phyloP scores from a whole-genome alignment of 768 basidiomycete species.

The Collybia sp. region DNA sequence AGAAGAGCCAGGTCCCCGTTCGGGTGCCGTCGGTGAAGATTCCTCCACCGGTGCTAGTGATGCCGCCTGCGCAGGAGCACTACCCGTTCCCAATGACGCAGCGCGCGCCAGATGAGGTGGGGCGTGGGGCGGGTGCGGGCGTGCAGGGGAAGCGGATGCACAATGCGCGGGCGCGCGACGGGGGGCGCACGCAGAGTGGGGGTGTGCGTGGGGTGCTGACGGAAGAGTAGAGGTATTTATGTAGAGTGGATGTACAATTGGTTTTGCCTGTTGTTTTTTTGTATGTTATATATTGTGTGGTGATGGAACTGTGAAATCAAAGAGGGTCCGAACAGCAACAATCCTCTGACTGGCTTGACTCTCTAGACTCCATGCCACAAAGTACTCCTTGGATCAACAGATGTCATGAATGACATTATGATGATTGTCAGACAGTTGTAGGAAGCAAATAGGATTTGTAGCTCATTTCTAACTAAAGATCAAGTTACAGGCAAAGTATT shows the following conservation, averaged over 20 bases:
- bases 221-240: slow-evolving; percentile 20
- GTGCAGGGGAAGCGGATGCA: slow-evolving; percentile 51
- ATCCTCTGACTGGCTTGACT: too few species aligned
- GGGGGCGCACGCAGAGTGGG: slow-evolving; percentile 81
- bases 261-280: too few species aligned
- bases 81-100: slow-evolving; percentile 63
- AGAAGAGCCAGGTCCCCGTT: slow-evolving; percentile 35
- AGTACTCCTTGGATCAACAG: too few species aligned
- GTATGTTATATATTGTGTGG: too few species aligned
- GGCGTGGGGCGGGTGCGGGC: slow-evolving; percentile 11
- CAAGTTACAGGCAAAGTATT: too few species aligned
- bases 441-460: too few species aligned
- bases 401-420: too few species aligned
- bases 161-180: slow-evolving; percentile 68
- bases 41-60: slow-evolving; percentile 19
- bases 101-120: slow-evolving; percentile 14
- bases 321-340: too few species aligned
- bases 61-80: slow-evolving; percentile 28
- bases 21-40: slow-evolving; percentile 37
- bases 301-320: too few species aligned
- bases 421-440: too few species aligned
- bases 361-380: too few species aligned
- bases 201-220: slow-evolving; percentile 74
- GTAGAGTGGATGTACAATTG: not conserved
- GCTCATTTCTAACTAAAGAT: too few species aligned